phyloP scores from a whole-genome alignment of 805 yeast species.

The Spathaspora hagerdaliae region DNA sequence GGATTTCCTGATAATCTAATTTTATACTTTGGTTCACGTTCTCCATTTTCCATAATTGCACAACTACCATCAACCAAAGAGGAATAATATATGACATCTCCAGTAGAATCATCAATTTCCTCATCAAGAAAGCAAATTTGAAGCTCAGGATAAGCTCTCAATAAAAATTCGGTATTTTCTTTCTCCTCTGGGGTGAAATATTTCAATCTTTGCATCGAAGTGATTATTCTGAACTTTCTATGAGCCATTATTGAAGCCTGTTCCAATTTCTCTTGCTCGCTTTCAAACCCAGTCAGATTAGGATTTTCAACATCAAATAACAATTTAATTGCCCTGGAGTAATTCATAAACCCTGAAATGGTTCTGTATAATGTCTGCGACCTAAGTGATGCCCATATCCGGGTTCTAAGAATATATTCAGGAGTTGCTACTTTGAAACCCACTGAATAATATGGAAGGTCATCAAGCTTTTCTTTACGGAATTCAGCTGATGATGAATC shows the following conservation, averaged over 20 bases:
- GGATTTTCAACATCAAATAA: conserved; percentile 89
- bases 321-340: conserved; percentile 91
- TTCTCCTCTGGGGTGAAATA: conserved; percentile 69
- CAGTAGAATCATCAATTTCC: conserved; percentile 76
- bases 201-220: conserved; percentile 82
- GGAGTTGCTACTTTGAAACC: conserved; percentile 98
- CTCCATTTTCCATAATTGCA: conserved; percentile 54
- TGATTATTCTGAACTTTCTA: conserved; percentile 76
- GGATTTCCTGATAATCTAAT: conserved; percentile 81
- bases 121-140: conserved; percentile 93
- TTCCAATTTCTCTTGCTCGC: conserved; percentile 36
- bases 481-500: conserved; percentile 14
- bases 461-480: conserved; percentile 61
- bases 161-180: conserved; percentile 75
- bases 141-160: conserved; percentile 80
- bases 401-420: conserved; percentile 89
- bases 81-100: conserved; percentile 68
- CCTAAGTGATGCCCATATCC: conserved; percentile 98
- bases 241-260: conserved; percentile 63
- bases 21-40: conserved; percentile 47
- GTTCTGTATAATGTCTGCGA: conserved; percentile 97
- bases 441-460: conserved; percentile 89
- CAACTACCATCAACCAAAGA: conserved; percentile 80
- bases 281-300: conserved; percentile 41
- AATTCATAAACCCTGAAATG: conserved; percentile 97